phyloP scores from a whole-genome alignment of 306 rosid species.

The Oemleria cerasiformis region DNA sequence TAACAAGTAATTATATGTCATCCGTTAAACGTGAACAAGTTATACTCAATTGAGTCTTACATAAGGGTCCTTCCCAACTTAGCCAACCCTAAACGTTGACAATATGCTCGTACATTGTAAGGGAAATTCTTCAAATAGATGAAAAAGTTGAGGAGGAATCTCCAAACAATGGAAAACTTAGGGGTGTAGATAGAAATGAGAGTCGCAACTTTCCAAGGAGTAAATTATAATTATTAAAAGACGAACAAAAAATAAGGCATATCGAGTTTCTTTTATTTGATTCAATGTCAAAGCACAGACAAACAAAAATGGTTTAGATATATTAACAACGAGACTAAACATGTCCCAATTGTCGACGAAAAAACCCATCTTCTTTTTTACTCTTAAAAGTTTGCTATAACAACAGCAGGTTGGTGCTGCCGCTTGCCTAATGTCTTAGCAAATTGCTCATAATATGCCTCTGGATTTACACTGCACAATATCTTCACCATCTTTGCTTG shows the following conservation, averaged over 20 bases:
- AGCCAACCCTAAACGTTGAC: not conserved
- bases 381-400: conserved; percentile 11
- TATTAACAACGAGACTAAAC: not conserved
- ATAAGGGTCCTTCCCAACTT: not conserved
- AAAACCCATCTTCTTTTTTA: conserved; percentile 43
- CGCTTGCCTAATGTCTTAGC: conserved; percentile 34
- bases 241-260: not conserved
- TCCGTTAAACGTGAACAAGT: too few species aligned
- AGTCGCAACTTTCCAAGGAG: too few species aligned
- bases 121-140: too few species aligned
- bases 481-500: conserved; percentile 41
- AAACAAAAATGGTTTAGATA: not conserved
- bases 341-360: not conserved
- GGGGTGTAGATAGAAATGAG: too few species aligned
- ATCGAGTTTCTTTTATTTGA: not conserved
- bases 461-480: conserved; percentile 34
- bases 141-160: not conserved
- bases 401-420: conserved; percentile 33
- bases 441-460: conserved; percentile 35
- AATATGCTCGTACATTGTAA: not conserved
- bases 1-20: too few species aligned
- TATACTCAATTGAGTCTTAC: too few species aligned
- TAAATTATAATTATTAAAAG: not conserved
- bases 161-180: too few species aligned
- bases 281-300: not conserved